These are phyloP conservation scores for Heterobasidion annosum DNA, from an alignment of 1,284 basidiomycete genomes.

Conservation along the genomic window DNA sequence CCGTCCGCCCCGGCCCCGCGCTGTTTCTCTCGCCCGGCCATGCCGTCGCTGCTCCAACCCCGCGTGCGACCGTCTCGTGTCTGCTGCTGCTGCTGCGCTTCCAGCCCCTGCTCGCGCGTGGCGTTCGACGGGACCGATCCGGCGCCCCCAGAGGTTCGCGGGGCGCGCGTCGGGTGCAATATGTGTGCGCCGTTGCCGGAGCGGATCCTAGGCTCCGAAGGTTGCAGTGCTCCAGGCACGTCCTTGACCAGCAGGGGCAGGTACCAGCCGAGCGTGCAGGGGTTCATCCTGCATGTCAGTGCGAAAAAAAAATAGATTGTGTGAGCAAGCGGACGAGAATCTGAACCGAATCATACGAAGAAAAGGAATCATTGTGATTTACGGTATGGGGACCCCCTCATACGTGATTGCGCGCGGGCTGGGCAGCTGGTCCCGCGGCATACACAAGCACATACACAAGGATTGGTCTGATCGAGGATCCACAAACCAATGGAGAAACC, in stretches of 20 bases:
- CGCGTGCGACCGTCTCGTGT: neutral
- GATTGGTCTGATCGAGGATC: constrained; percentile 3
- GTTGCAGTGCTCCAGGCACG: constrained; percentile 57
- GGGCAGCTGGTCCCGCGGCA: neutral
- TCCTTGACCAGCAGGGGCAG: constrained; percentile 74
- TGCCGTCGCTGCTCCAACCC: neutral
- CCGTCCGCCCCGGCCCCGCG: constrained; percentile 9
- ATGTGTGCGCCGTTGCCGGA: constrained; percentile 5
- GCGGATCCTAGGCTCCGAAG: constrained; percentile 33
- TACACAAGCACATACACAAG: neutral
- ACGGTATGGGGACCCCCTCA: neutral
- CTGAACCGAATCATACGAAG: neutral
- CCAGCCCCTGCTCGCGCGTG: too few relatives aligned
- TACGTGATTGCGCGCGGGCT: too few relatives aligned
- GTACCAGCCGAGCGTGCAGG: constrained; percentile 91
- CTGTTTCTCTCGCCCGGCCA: constrained; percentile 9
- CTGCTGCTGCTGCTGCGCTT: neutral
- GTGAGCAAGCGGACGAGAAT: neutral
- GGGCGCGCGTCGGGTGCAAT: neutral
- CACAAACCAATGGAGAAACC: too few relatives aligned
- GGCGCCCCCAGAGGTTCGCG: neutral
- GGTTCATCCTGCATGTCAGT: constrained; percentile 71
- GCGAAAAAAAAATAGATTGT: constrained; percentile 1
- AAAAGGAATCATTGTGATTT: too few relatives aligned
- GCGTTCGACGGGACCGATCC: too few relatives aligned